Base-by-base conservation (phyloP, 345 rosid genomes). In the Fremontodendron californicum region DNA sequence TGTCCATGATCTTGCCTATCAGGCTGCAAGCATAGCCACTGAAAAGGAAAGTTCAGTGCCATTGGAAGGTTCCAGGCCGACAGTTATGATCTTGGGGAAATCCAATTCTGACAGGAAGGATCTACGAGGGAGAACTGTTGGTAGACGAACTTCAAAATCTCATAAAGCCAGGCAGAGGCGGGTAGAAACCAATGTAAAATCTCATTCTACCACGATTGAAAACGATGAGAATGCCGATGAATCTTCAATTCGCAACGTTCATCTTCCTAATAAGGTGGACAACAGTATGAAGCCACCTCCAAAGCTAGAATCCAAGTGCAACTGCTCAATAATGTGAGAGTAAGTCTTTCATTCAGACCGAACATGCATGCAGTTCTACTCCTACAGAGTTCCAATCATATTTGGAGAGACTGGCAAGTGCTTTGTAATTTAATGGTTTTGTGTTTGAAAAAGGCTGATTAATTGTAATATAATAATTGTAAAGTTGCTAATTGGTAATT, bases 271-370 rank as follows among this genome's bases (percentile, higher is more conserved):
- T 57, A 89, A 90, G 80, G 80, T 78, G 72, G 97, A 91, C 76
- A n/a, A n/a, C n/a, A 88, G 81, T 27, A 19, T 71, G 78, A 88
- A 96, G 83, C 97, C n/a, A n/a, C n/a, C 97, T 60, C 95, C 92
- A 3, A 92, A 91, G 92, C 92, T 92, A 52, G 97, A 96, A 85
- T 90, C 94, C 45, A 96, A 93, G 85, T 96, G 99, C 89, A 96
- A 96, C 79, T 96, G 99, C 94, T 82, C 95, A 69, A 92, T 96
- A 86, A 93, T 96, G 99, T 96, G 91, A 93, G 31, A 11, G 9
- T 48, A 43, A 67, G 68, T 70, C 75, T 63, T 68, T 70, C 71
- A 37, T 51, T 62, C 76, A 23, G 70, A 25, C 75, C 29, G 1
- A 73, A 70, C n/a, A n/a, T n/a, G n/a, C n/a, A n/a, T n/a, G n/a